A percentile compares a stretch with the other conserved stretches of the same genome.
phyloP scores from a whole-genome alignment of 2,329 filamentous ascomycete species.

The Microascus cirrosus region DNA sequence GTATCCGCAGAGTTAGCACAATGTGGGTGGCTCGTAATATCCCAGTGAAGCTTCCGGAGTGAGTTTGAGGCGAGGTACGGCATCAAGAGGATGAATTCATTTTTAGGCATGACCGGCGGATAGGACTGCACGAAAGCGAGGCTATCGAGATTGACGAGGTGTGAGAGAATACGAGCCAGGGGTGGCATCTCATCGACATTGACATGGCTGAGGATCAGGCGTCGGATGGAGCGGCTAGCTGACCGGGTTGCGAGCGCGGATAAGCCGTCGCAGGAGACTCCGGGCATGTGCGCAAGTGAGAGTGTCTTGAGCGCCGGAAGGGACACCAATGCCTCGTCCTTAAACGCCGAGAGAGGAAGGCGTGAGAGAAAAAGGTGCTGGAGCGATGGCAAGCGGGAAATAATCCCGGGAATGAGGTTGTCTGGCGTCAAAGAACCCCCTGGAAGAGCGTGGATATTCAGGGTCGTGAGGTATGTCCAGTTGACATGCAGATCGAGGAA shows the following conservation, averaged over 20 bases:
- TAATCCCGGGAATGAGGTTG: conserved; percentile 37
- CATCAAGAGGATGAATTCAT: conserved; percentile 48
- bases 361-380: conserved; percentile 48
- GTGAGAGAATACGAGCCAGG: conserved; percentile 47
- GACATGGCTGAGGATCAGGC: conserved; percentile 43
- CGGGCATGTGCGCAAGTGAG: conserved; percentile 42
- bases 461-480: conserved; percentile 43
- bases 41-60: conserved; percentile 49
- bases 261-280: conserved; percentile 44
- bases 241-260: conserved; percentile 42
- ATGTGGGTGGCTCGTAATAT: conserved; percentile 41
- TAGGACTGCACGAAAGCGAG: conserved; percentile 45
- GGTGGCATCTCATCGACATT: conserved; percentile 44
- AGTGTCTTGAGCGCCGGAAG: conserved; percentile 44
- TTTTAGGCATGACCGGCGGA: conserved; percentile 42
- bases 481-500: conserved; percentile 40
- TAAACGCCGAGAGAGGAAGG: conserved; percentile 43
- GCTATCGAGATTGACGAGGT: conserved; percentile 33
- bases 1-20: conserved; percentile 40
- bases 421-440: conserved; percentile 42
- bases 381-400: conserved; percentile 40
- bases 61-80: conserved; percentile 49
- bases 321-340: conserved; percentile 40
- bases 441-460: conserved; percentile 48
- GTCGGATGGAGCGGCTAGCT: conserved; percentile 30